Base-by-base conservation (phyloP, 805 yeast genomes). In the Candida germanica region DNA sequence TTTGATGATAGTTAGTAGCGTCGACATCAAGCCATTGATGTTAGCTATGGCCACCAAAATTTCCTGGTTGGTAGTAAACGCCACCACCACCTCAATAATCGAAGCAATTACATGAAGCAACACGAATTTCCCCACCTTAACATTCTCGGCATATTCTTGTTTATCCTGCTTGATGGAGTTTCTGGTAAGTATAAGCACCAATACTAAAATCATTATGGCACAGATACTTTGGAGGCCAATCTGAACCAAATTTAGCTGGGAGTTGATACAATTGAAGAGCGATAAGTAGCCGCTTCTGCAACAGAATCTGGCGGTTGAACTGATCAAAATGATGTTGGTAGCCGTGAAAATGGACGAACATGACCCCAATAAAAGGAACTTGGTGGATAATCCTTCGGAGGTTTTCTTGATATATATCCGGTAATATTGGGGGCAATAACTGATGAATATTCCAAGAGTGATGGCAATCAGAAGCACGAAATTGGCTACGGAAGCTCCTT, bases 301-400 rank as follows among this genome's bases (percentile, higher is more conserved):
- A 54, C 96, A 87, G 20, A 66, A 56, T 19, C 85, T 53, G 0
- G 87, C 84, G 0, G 76, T 71, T 12, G 74, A 58, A 4, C 84
- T 74, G 9, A 86, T 68, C 21, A 86, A 57, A 4, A 80, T 55
- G 31, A 87, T 72, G 50, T 87, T 87, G 13, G 83, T 67, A 32
- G 81, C 59, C 0, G 91, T 78, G 48, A 81, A 73, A 19, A 80
- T 59, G n/a, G 85, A 80, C 14, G 89, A 77, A 31, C 80, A 56
- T 4, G 82, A 74, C 3, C 93, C 93, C 26, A 87, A 68, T 10
- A 87, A 59, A 21, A 87, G 64, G 52, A 79, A 87, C 47, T 73
- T 67, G 9, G 89, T 85, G 4, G 89, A 81, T 15, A 87, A 62
- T 4, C 96, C 96, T 52, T 85, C 88, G 9, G 89, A 78, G 5